Base-by-base conservation (phyloP, 2,329 filamentous ascomycete species). In the Bipolaris victoriae region DNA sequence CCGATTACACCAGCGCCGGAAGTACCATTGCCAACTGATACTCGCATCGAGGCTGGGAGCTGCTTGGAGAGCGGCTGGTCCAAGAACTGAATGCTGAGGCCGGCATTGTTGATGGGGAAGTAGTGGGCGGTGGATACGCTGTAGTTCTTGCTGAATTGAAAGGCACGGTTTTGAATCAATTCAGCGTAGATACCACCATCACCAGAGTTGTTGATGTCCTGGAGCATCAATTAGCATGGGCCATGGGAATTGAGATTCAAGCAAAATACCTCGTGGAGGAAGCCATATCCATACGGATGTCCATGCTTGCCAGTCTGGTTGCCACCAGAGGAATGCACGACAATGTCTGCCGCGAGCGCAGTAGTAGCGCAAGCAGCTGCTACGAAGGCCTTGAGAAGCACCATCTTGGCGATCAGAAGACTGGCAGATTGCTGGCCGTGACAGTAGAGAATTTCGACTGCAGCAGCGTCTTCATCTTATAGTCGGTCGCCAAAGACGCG, bases 121-220 rank as follows among this genome's bases (percentile, higher is more conserved):
- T 68, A 72, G 55, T 69, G 66, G 11, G 60, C 63, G n/a, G 66
- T 68, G 4, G 68, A 71, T 10, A 68, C 68, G 11, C 61, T 63
- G 45, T 52, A 71, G 16, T 49, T 48, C 52, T 43, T 61, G 58
- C 67, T 71, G 58, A 79, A 80, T 72, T 91, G 89, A 67, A 91
- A 90, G 10, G 88, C 89, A 47, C 88, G 83, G 74, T 91, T 91
- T 49, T 82, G 83, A 55, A 91, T 84, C 54, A 91, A 74, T 68
- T 91, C 88, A 47, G 86, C 88, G 69, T 91, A 91, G 60, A 91
- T 84, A 5, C 88, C 89, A 20, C 89, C 88, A 68, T 91, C 89
- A 2, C 88, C 88, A 1, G 85, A 88, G 71, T 89, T 85, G 73
- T 86, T 86, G 71, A 88, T 88, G 15, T 72, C 69, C 69, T 72